Base-by-base conservation (phyloP, 2,329 filamentous ascomycete species). In the Venturia pyrina region DNA sequence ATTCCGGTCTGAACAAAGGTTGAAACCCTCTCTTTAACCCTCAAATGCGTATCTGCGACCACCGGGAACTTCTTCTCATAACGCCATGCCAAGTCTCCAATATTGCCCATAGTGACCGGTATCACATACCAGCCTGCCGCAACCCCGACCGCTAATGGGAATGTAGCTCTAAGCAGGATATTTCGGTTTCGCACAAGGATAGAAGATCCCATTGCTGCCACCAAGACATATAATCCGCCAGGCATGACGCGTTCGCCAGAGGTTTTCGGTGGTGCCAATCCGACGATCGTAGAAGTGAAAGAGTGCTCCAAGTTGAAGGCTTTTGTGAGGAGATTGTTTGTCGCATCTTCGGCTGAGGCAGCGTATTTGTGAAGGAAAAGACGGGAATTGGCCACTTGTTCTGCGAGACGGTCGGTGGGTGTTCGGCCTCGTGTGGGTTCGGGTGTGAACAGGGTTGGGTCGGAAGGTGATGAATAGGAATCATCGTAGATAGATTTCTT, bases 151-250 rank as follows among this genome's bases (percentile, higher is more conserved):
- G 88, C 87, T 62, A 93, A 78, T 13, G 95, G 95, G 1, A 90
- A 83, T 1, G 87, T 81, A 65, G 88, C 87, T 70, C 95, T 87
- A 65, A 99, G 80, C 68, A 96, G 76, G 69, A 98, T 83, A 77
- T 89, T 93, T 71, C 93, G 87, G 81, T 96, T 96, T 69, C 93
- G 87, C 65, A 90, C 87, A 65, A 97, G 81, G 75, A 99, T 98
- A 77, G 87, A 92, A 71, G 93, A 95, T 44, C 95, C 91, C 93
- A 99, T 97, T 72, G 91, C 88, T 53, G 93, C 89, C 61, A 99
- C 93, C 40, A 97, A 85, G 60, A 98, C 92, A 79, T 98, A 98
- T 70, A 98, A 86, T 67, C 87, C 83, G 34, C 93, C 93, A 43
- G 95, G 95, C 78, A 98, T 87, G 66, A 99, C 84, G 74, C 87